phyloP scores from a whole-genome alignment of 1,284 basidiomycete genomes.

The Apiotrichum porosum region DNA sequence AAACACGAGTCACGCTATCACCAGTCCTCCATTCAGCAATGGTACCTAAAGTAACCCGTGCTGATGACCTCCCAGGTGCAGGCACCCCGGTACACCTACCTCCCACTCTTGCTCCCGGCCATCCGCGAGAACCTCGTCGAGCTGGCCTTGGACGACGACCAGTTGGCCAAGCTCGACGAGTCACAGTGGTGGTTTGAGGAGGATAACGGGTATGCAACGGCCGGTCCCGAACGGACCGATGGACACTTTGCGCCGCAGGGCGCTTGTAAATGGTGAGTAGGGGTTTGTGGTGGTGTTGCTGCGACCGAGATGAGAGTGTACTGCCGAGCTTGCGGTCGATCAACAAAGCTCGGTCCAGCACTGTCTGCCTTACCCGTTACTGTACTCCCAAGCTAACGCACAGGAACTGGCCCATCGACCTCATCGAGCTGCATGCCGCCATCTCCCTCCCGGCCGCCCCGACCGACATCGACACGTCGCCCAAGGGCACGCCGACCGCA shows the following conservation, averaged over 20 bases:
- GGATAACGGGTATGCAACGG: constrained; percentile 48
- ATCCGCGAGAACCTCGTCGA: constrained; percentile 79
- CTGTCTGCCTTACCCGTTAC: too few species aligned
- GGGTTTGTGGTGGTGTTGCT: too few species aligned
- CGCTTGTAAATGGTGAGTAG: constrained; percentile 64
- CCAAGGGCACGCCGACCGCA: too few species aligned
- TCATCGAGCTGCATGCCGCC: constrained; percentile 70
- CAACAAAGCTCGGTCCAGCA: too few species aligned
- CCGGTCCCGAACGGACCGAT: constrained; percentile 3
- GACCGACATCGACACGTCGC: too few species aligned
- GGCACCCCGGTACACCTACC: constrained; percentile 82
- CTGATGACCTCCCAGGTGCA: constrained; percentile 49
- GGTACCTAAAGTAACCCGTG: too few species aligned
- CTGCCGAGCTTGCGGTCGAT: too few species aligned
- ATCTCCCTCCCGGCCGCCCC: constrained; percentile 26
- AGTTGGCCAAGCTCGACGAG: constrained; percentile 57
- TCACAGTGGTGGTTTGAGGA: constrained; percentile 91
- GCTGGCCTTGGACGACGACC: constrained; percentile 77
- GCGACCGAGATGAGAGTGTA: too few species aligned
- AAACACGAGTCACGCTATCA: too few species aligned
- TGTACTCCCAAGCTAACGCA: background rate
- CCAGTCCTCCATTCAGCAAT: too few species aligned
- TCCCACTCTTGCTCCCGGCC: constrained; percentile 81
- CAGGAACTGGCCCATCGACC: constrained; percentile 94
- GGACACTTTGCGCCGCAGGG: constrained; percentile 50